Percentiles rank a stretch among this genome's conserved stretches.
Evolutionary conservation across 257 asterid genomes (phyloP).

Genomic region (Ilex aquifolium): DNA sequence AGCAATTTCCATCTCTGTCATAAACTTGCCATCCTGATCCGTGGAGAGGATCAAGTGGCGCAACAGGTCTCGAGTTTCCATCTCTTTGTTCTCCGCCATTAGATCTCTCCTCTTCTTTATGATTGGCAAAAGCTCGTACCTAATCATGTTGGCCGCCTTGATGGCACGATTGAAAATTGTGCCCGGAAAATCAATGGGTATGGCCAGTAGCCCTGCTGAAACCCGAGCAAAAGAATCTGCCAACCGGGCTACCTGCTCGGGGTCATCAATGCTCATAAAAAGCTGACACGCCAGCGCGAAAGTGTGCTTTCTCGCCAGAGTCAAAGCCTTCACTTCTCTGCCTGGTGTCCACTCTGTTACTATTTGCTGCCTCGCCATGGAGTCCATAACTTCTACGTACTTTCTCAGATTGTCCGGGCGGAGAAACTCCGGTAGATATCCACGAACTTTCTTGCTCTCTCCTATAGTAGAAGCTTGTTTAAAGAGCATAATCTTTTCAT

Average conservation of each 20-base stretch:
- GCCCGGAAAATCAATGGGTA: too few species aligned
- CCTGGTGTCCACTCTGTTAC: neutral
- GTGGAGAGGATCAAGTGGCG: neutral
- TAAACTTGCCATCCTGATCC: neutral
- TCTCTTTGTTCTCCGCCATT: too few species aligned
- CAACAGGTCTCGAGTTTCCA: neutral
- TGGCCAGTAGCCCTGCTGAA: too few species aligned
- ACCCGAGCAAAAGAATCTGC: too few species aligned
- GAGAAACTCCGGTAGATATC: constrained; percentile 11
- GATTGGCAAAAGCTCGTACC: too few species aligned
- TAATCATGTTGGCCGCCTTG: too few species aligned
- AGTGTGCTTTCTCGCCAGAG: constrained; percentile 3
- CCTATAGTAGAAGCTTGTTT: constrained; percentile 8
- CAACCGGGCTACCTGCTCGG: too few species aligned
- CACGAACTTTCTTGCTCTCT: constrained; percentile 10
- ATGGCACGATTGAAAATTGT: too few species aligned
- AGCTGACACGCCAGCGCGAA: too few species aligned
- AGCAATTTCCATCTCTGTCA: neutral
- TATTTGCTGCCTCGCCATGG: constrained; percentile 6
- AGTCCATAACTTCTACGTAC: constrained; percentile 15
- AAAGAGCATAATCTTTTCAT: constrained; percentile 20
- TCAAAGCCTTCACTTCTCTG: constrained; percentile 4
- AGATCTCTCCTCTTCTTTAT: too few species aligned
- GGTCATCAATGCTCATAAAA: too few species aligned
- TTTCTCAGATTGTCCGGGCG: constrained; percentile 11